Percentiles rank a stretch among this genome's conserved stretches.
Conservation (phyloP, 805 yeast species). For the Suhomyces sp. region DNA sequence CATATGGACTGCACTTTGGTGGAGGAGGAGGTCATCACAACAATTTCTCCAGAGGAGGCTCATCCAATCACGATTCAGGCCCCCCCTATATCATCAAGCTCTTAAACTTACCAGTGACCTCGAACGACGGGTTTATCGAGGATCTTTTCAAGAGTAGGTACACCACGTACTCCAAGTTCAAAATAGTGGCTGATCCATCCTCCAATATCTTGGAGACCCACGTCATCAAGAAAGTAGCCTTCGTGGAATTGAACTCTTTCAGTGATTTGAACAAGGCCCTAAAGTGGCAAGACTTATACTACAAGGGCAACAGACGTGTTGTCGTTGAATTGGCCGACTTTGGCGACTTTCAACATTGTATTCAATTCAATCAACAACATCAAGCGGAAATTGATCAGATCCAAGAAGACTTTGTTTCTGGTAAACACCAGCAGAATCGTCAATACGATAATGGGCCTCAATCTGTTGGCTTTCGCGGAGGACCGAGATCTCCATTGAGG, state of each 20-base stretch:
- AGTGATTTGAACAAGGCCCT: constrained; percentile 56
- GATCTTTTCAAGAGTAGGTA: constrained; percentile 66
- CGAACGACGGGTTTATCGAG: constrained; percentile 50
- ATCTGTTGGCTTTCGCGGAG: neutral
- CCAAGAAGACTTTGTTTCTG: constrained; percentile 28
- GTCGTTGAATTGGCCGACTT: constrained; percentile 41
- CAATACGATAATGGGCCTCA: neutral
- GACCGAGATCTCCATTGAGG: constrained; percentile 1
- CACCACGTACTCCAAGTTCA: constrained; percentile 56
- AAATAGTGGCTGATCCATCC: constrained; percentile 56
- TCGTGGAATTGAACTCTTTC: constrained; percentile 55
- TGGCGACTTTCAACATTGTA: constrained; percentile 39
- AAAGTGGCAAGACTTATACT: constrained; percentile 61
- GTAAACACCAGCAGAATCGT: constrained; percentile 13
- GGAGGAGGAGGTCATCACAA: constrained; percentile 5
- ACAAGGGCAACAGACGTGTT: constrained; percentile 42
- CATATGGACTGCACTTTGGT: constrained; percentile 3
- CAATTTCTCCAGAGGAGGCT: constrained; percentile 5
- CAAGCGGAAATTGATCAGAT: constrained; percentile 29
- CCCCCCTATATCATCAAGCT: constrained; percentile 71
- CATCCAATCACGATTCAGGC: constrained; percentile 19
- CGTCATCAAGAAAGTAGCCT: constrained; percentile 55
- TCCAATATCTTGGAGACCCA: constrained; percentile 36
- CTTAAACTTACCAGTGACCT: constrained; percentile 55
- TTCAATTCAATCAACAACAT: constrained; percentile 38